Evolutionary conservation across 495 filamentous ascomycete species (phyloP).

Genomic region (Podospora comata): DNA sequence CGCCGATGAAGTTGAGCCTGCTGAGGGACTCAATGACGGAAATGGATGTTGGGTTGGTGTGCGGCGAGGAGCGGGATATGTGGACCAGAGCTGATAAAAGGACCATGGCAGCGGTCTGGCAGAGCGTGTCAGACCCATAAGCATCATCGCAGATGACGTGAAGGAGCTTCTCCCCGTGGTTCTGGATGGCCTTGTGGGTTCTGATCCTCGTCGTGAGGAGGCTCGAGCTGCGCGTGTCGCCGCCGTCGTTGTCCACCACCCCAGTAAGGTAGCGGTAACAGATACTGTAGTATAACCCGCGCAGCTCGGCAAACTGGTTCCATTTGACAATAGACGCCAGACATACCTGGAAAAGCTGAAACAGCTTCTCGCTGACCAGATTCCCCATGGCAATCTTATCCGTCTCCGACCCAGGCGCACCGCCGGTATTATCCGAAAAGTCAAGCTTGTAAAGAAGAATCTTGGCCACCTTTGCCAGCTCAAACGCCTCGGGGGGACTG

Average conservation of each 20-base stretch:
- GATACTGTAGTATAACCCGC: conserved; percentile 82
- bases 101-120: conserved; percentile 78
- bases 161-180: conserved; percentile 71
- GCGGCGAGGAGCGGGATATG: conserved; percentile 46
- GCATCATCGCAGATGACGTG: conserved; percentile 92
- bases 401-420: conserved; percentile 41
- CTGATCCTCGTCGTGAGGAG: conserved; percentile 53
- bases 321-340: conserved; percentile 71
- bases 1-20: conserved; percentile 81
- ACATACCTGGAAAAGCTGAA: conserved; percentile 83
- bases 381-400: conserved; percentile 57
- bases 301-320: conserved; percentile 62
- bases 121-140: conserved; percentile 73
- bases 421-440: conserved; percentile 44
- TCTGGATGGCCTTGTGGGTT: conserved; percentile 70
- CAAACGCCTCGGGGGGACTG: conserved; percentile 60
- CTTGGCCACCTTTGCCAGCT: conserved; percentile 74
- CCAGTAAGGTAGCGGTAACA: conserved; percentile 78
- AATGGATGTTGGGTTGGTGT: conserved; percentile 39
- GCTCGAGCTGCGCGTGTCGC: conserved; percentile 23
- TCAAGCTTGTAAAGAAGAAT: conserved; percentile 71
- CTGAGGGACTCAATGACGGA: conserved; percentile 75
- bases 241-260: conserved; percentile 55
- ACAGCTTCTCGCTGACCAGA: conserved; percentile 81
- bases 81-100: conserved; percentile 68